Base-by-base conservation (phyloP, 1,284 basidiomycete genomes). In the Fistulina hepatica region DNA sequence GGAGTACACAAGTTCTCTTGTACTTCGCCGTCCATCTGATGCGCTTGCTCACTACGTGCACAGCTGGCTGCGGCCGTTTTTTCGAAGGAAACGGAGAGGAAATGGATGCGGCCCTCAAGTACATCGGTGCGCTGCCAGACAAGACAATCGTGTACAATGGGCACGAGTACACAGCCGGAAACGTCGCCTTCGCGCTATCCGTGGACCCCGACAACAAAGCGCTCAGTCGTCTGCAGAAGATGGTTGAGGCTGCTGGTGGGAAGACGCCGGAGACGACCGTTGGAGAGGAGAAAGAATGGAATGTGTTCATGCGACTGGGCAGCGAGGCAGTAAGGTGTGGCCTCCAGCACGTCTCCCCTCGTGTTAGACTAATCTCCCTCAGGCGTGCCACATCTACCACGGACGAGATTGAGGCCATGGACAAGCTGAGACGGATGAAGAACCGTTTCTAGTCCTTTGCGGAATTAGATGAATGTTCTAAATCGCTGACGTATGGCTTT, bases 1-100 rank as follows among this genome's bases (percentile, higher is more conserved):
- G n/a, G n/a, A n/a, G n/a, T n/a, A n/a, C n/a, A n/a, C n/a, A n/a
- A n/a, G n/a, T n/a, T n/a, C n/a, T n/a, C n/a, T n/a, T n/a, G n/a
- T n/a, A n/a, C n/a, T n/a, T n/a, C n/a, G n/a, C n/a, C n/a, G n/a
- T n/a, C n/a, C n/a, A n/a, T n/a, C n/a, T n/a, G n/a, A n/a, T n/a
- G n/a, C n/a, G n/a, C n/a, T n/a, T n/a, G n/a, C n/a, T n/a, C n/a
- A n/a, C n/a, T n/a, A n/a, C n/a, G n/a, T n/a, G n/a, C n/a, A n/a
- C n/a, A n/a, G n/a, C n/a, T 4, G 93, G 93, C 6, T 94, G 88
- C 54, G 94, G 94, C n/a, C 76, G 92, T 6, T 97, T 97, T 71
- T 97, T 97, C 53, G 93, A 97, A 59, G 93, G 93, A 27, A 80
- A 74, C 3, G 80, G 81, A 1, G 60, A 69, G 8, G 80, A 97